Conservation (phyloP, 1,139 yeast species). For the Yamadazyma songkhlaensis region DNA sequence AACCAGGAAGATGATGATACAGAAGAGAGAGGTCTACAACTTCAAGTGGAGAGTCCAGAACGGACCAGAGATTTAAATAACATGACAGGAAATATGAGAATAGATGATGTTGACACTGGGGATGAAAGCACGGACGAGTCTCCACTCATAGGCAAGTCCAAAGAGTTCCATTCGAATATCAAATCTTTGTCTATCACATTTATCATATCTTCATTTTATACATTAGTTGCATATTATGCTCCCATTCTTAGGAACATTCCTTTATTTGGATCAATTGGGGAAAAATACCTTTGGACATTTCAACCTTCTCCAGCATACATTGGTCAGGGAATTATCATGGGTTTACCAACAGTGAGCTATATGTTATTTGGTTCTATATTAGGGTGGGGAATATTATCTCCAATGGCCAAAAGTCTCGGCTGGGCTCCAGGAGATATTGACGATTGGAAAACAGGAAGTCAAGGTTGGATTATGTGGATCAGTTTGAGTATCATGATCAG, state of each 20-base stretch:
- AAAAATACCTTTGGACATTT: constrained; percentile 80
- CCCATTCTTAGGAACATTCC: constrained; percentile 73
- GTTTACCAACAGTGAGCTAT: constrained; percentile 83
- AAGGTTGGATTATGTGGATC: constrained; percentile 97
- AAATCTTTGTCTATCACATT: constrained; percentile 59
- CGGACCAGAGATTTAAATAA: too few species aligned
- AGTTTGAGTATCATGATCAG: constrained; percentile 91
- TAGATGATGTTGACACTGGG: background rate
- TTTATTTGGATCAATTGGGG: constrained; percentile 66
- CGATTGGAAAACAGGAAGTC: constrained; percentile 92
- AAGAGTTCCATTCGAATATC: constrained; percentile 54
- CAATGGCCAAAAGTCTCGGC: constrained; percentile 60
- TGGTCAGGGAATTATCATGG: constrained; percentile 98
- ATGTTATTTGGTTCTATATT: constrained; percentile 87
- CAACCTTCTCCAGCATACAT: constrained; percentile 97
- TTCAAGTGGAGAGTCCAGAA: too few species aligned
- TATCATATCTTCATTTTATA: constrained; percentile 65
- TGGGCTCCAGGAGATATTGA: constrained; percentile 93
- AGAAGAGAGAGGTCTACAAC: background rate
- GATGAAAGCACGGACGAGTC: background rate
- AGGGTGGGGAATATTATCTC: constrained; percentile 92
- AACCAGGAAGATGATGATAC: constrained; percentile 29
- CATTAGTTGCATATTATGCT: constrained; percentile 66
- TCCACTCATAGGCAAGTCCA: constrained; percentile 1
- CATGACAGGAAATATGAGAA: too few species aligned